phyloP scores from a whole-genome alignment of 1,284 basidiomycete genomes.

The Kalmanozyma brasiliensis region DNA sequence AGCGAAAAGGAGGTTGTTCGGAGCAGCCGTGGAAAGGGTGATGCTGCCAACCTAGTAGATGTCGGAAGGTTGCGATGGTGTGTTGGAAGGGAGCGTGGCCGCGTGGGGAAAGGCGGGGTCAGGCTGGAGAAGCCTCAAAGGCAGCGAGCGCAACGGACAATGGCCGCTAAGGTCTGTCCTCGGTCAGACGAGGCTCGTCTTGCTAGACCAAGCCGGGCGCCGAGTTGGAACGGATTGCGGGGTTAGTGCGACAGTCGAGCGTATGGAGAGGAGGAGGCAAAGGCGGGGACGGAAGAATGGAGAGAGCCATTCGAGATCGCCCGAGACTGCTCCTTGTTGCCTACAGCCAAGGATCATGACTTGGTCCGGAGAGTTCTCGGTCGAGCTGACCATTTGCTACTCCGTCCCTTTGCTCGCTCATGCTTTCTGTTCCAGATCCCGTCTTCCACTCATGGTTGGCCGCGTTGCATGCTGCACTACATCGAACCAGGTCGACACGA shows the following conservation, averaged over 20 bases:
- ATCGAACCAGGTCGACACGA: too few species aligned
- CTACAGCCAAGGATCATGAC: not conserved
- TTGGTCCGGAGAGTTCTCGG: conserved; percentile 20
- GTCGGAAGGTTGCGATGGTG: not conserved
- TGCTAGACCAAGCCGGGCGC: too few species aligned
- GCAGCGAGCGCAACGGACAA: too few species aligned
- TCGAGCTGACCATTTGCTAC: not conserved
- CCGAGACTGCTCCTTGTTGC: conserved; percentile 23
- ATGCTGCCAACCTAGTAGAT: conserved; percentile 1
- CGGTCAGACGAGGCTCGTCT: conserved; percentile 15
- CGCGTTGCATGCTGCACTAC: too few species aligned
- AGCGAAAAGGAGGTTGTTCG: conserved; percentile 12
- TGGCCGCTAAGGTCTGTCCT: conserved; percentile 19
- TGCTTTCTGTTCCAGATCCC: not conserved
- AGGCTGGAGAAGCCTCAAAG: not conserved
- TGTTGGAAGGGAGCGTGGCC: not conserved
- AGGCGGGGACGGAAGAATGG: too few species aligned
- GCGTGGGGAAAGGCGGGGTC: conserved; percentile 1
- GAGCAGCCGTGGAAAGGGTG: conserved; percentile 7
- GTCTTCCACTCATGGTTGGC: not conserved
- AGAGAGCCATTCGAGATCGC: conserved; percentile 14
- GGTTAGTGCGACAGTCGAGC: conserved; percentile 3
- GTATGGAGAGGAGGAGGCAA: not conserved
- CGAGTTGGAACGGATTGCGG: conserved; percentile 4
- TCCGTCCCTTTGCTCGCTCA: not conserved